These are phyloP conservation scores for Gardenia jasminoides DNA, from an alignment of 257 asterid genomes.

Conservation along the genomic window DNA sequence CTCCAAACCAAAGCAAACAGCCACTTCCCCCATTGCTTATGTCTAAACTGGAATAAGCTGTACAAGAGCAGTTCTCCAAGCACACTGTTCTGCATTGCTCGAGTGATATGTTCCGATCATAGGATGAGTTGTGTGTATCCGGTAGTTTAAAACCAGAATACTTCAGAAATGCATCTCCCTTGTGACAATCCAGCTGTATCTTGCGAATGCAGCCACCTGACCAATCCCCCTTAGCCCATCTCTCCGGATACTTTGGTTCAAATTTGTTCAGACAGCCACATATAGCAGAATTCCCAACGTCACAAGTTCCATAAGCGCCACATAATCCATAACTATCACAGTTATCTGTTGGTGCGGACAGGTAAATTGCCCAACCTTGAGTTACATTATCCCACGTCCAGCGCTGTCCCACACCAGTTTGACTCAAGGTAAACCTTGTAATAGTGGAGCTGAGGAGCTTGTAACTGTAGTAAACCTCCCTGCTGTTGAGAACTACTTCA, in stretches of 20 bases:
- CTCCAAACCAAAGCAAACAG: constrained; percentile 34
- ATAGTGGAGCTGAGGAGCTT: constrained; percentile 12
- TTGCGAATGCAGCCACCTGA: constrained; percentile 25
- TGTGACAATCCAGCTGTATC: background rate
- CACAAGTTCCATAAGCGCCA: constrained; percentile 41
- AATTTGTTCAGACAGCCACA: constrained; percentile 40
- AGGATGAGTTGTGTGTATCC: background rate
- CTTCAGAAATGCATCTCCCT: constrained; percentile 18
- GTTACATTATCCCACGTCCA: constrained; percentile 30
- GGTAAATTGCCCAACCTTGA: constrained; percentile 27
- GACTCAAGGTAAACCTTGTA: constrained; percentile 23
- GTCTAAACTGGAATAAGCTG: constrained; percentile 28
- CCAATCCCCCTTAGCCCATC: constrained; percentile 22
- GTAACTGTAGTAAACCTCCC: constrained; percentile 21
- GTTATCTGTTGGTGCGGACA: constrained; percentile 21
- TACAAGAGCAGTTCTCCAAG: constrained; percentile 26
- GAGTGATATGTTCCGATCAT: background rate
- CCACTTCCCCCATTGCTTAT: constrained; percentile 30
- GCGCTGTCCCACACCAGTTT: constrained; percentile 28
- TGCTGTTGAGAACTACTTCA: constrained; percentile 19
- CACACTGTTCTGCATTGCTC: constrained; percentile 20
- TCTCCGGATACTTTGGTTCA: constrained; percentile 19
- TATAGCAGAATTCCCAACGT: constrained; percentile 13
- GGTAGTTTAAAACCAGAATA: constrained; percentile 23
- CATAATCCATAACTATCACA: constrained; percentile 43